A percentile compares a stretch with the other conserved stretches of the same genome.
phyloP scores from a whole-genome alignment of 2,329 filamentous ascomycete species.

The Fusarium lateritium region DNA sequence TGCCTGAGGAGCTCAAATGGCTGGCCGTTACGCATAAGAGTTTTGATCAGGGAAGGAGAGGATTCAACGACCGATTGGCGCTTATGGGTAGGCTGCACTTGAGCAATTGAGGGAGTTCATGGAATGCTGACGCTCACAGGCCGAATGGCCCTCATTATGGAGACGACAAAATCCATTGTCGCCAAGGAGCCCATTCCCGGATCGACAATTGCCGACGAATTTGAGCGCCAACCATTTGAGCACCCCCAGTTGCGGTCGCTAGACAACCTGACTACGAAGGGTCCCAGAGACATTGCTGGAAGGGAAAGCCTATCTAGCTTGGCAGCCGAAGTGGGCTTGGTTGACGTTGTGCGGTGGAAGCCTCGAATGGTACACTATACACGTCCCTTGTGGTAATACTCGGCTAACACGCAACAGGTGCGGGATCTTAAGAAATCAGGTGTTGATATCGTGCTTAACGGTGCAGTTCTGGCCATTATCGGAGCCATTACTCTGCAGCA shows the following conservation, averaged over 20 bases:
- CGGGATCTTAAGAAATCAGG: constrained; percentile 81
- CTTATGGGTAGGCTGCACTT: constrained; percentile 76
- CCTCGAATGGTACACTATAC: constrained; percentile 78
- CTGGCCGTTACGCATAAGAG: constrained; percentile 97
- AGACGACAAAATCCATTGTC: constrained; percentile 57
- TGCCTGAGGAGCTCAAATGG: constrained; percentile 96
- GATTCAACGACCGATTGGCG: constrained; percentile 94
- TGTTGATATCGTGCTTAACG: constrained; percentile 79
- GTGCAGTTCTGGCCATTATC: constrained; percentile 86
- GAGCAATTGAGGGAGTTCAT: not conserved
- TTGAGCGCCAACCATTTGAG: constrained; percentile 75
- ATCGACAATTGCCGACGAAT: constrained; percentile 58
- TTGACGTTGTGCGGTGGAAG: constrained; percentile 88
- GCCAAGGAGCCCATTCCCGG: constrained; percentile 51
- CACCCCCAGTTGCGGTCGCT: constrained; percentile 81
- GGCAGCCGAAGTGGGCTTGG: constrained; percentile 78
- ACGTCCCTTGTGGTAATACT: not conserved
- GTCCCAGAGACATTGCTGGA: constrained; percentile 73
- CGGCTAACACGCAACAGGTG: constrained; percentile 58
- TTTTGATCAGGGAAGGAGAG: constrained; percentile 94
- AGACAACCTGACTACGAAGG: constrained; percentile 75
- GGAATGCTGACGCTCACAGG: constrained; percentile 47
- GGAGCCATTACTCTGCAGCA: constrained; percentile 92
- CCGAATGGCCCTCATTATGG: constrained; percentile 57
- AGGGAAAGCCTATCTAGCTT: constrained; percentile 77